A percentile compares a stretch with the other conserved stretches of the same genome.
Evolutionary conservation across 2,329 filamentous ascomycete genomes (phyloP).

Genomic region (Teratosphaeria viscida): DNA sequence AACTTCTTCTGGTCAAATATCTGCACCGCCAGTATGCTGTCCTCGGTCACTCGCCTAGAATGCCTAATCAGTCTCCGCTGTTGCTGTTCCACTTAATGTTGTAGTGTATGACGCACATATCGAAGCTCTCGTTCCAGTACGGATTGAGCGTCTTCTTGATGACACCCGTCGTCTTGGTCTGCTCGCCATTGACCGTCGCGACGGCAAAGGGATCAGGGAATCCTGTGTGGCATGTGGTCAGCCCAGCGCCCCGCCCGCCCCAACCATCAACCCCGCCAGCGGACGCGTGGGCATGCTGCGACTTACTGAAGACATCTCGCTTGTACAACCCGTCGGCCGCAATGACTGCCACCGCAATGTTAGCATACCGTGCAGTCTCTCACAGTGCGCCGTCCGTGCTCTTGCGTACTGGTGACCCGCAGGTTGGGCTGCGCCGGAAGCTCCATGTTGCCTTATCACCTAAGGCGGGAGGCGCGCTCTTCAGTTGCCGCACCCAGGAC

Average conservation of each 20-base stretch:
- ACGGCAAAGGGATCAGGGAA: slow-evolving; percentile 98
- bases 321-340: slow-evolving; percentile 98
- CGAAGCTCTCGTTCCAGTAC: slow-evolving; percentile 99
- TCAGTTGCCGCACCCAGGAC: background rate
- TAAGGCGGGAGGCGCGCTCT: background rate
- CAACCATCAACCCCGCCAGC: background rate
- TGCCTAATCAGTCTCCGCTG: slow-evolving; percentile 2
- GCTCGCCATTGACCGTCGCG: slow-evolving; percentile 91
- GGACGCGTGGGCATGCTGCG: slow-evolving; percentile 1
- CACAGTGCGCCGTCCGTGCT: slow-evolving; percentile 3
- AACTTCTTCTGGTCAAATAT: slow-evolving; percentile 99
- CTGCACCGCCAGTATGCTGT: slow-evolving; percentile 92
- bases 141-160: slow-evolving; percentile 97
- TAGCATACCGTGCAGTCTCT: slow-evolving; percentile 5
- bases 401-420: slow-evolving; percentile 72
- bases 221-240: slow-evolving; percentile 43
- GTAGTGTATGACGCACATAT: slow-evolving; percentile 61
- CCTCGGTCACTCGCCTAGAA: slow-evolving; percentile 74
- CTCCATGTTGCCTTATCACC: slow-evolving; percentile 27
- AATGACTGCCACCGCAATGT: slow-evolving; percentile 57
- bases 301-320: slow-evolving; percentile 96
- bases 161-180: slow-evolving; percentile 94
- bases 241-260: background rate
- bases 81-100: background rate
- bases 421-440: slow-evolving; percentile 60